Conservation (phyloP, 192 early-diverging fungal genomes). For the Jimgerdemannia lactiflua region DNA sequence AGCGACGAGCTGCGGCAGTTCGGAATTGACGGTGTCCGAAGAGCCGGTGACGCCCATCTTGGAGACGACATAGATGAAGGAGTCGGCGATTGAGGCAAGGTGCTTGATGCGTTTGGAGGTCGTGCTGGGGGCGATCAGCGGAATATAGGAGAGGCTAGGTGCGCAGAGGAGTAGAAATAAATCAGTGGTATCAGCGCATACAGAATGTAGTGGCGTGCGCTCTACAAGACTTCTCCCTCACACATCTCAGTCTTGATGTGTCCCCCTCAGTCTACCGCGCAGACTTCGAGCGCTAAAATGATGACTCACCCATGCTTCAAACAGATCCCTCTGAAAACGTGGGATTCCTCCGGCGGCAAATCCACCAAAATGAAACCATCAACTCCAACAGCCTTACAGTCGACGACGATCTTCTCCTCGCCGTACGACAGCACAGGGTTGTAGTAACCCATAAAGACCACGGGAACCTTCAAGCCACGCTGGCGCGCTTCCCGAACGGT, state of each 20-base stretch:
- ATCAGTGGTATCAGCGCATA: no score
- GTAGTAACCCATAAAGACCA: conserved; percentile 99
- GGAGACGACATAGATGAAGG: conserved; percentile 96
- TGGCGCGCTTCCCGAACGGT: conserved; percentile 78
- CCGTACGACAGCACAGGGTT: conserved; percentile 97
- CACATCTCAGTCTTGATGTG: no score
- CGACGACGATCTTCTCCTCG: conserved; percentile 79
- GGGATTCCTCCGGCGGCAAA: conserved; percentile 95
- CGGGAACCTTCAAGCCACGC: conserved; percentile 81
- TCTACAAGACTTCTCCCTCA: background rate
- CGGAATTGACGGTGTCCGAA: conserved; percentile 56
- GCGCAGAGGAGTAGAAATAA: background rate
- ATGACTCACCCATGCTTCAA: conserved; percentile 51
- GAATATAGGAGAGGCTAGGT: conserved; percentile 28
- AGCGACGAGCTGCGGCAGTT: conserved; percentile 68
- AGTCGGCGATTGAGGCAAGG: conserved; percentile 80
- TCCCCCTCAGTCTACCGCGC: no score
- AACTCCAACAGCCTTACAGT: conserved; percentile 82
- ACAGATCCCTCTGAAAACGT: conserved; percentile 79
- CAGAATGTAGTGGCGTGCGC: background rate
- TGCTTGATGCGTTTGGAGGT: conserved; percentile 78
- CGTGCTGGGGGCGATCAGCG: conserved; percentile 83
- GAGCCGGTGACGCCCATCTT: conserved; percentile 95
- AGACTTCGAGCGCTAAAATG: background rate
- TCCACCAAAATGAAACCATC: conserved; percentile 98